A percentile compares a stretch with the other conserved stretches of the same genome.
phyloP scores from a whole-genome alignment of 768 basidiomycete genomes.

The Paxillus rubicundulus region DNA sequence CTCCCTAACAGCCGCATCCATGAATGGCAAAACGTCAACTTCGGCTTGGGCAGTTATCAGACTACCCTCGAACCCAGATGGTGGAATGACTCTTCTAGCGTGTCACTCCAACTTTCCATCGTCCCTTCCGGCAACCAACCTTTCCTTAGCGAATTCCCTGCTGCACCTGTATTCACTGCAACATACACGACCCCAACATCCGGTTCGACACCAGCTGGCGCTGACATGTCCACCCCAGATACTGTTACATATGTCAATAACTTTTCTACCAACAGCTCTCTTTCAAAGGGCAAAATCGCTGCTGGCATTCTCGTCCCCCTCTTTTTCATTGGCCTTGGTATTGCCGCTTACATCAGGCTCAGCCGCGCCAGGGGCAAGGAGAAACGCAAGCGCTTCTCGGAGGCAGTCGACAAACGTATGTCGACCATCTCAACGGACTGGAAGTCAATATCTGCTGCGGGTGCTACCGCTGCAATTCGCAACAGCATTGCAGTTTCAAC shows the following conservation, averaged over 20 bases:
- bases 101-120: conserved; percentile 59
- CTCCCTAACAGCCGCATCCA: conserved; percentile 46
- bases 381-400: conserved; percentile 58
- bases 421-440: conserved; percentile 76
- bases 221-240: conserved; percentile 37
- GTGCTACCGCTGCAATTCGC: conserved; percentile 73
- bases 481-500: conserved; percentile 53
- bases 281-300: conserved; percentile 57
- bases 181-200: conserved; percentile 48
- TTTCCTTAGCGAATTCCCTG: conserved; percentile 53
- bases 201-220: conserved; percentile 38
- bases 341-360: conserved; percentile 50
- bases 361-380: conserved; percentile 48
- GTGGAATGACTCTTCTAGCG: conserved; percentile 60
- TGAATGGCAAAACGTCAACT: conserved; percentile 54
- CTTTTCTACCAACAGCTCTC: conserved; percentile 34
- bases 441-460: conserved; percentile 67
- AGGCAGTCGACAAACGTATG: conserved; percentile 79
- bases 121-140: conserved; percentile 47
- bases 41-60: conserved; percentile 46
- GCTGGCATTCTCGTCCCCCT: conserved; percentile 63
- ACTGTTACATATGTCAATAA: conserved; percentile 41
- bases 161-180: conserved; percentile 68
- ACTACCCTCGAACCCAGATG: conserved; percentile 57
- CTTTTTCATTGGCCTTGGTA: conserved; percentile 47